Evolutionary conservation across 2,329 filamentous ascomycete species (phyloP).

Genomic region (Fusarium abutilonis): DNA sequence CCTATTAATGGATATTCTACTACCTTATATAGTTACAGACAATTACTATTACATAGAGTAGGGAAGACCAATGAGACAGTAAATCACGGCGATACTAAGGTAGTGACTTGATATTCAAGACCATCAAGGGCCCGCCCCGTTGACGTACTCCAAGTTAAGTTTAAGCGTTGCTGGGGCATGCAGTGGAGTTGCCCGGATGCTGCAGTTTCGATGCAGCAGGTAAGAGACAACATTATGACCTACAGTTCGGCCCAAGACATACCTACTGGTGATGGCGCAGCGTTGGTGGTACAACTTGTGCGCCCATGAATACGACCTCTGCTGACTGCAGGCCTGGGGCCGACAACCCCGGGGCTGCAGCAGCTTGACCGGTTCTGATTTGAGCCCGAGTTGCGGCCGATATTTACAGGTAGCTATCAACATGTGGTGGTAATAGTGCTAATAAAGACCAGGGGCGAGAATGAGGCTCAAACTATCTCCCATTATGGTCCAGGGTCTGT

Average conservation of each 20-base stretch:
- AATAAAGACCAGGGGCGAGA: neutral
- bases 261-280: constrained; percentile 15
- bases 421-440: neutral
- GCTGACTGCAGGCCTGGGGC: constrained; percentile 29
- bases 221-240: neutral
- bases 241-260: constrained; percentile 5
- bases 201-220: constrained; percentile 24
- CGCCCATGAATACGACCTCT: constrained; percentile 36
- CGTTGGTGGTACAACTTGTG: constrained; percentile 29
- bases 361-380: constrained; percentile 20
- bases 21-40: neutral
- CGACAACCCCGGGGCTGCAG: constrained; percentile 14
- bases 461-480: constrained; percentile 13
- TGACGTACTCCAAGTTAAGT: constrained; percentile 2
- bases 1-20: too few species aligned
- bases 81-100: constrained; percentile 4
- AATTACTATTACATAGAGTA: neutral
- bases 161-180: constrained; percentile 26
- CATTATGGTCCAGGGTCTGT: neutral
- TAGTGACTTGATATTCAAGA: neutral
- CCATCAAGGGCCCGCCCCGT: constrained; percentile 1
- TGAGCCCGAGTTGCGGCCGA: neutral
- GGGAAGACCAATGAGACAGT: neutral
- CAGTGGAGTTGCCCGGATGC: constrained; percentile 4
- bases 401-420: neutral